Evolutionary conservation across 2,329 filamentous ascomycete species (phyloP).

Genomic region (Lachnellula cervina): DNA sequence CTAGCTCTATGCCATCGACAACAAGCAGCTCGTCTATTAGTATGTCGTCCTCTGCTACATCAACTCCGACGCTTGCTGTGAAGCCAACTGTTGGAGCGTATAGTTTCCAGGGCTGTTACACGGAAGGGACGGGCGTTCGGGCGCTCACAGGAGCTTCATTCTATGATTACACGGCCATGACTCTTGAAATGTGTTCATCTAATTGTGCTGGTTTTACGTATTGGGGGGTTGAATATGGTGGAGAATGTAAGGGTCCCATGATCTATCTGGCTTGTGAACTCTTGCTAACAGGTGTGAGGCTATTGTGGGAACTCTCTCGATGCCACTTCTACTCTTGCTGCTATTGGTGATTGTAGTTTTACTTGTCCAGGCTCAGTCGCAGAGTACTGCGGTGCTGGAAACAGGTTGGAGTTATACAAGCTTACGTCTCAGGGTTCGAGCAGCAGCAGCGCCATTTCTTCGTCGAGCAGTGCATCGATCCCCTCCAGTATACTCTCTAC

Average conservation of each 20-base stretch:
- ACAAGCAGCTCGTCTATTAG: slow-evolving; percentile 2
- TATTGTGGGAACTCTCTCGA: slow-evolving; percentile 31
- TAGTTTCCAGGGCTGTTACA: slow-evolving; percentile 23
- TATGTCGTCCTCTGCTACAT: slow-evolving; percentile 6
- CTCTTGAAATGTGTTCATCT: slow-evolving; percentile 29
- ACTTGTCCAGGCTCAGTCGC: slow-evolving; percentile 25
- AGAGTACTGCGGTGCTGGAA: slow-evolving; percentile 33
- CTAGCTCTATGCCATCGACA: not conserved
- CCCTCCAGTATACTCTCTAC: not conserved
- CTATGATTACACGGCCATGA: slow-evolving; percentile 28
- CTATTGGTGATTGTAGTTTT: slow-evolving; percentile 21
- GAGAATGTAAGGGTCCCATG: slow-evolving; percentile 28
- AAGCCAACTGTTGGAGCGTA: slow-evolving; percentile 21
- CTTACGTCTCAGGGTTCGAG: slow-evolving; percentile 29
- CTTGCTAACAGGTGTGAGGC: slow-evolving; percentile 7
- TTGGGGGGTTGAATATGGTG: slow-evolving; percentile 37
- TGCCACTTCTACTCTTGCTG: slow-evolving; percentile 11
- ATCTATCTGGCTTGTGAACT: slow-evolving; percentile 12
- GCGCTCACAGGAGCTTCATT: slow-evolving; percentile 17
- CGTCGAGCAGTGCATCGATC: not conserved
- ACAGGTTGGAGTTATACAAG: slow-evolving; percentile 23
- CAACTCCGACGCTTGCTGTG: slow-evolving; percentile 18
- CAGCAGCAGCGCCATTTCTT: not conserved
- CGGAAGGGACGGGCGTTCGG: slow-evolving; percentile 15
- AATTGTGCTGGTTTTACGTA: slow-evolving; percentile 31